Evolutionary conservation across 129 eudicot species (phyloP), one percentile per base, ranked within the genome.

Genomic region (Erigeron canadensis): DNA sequence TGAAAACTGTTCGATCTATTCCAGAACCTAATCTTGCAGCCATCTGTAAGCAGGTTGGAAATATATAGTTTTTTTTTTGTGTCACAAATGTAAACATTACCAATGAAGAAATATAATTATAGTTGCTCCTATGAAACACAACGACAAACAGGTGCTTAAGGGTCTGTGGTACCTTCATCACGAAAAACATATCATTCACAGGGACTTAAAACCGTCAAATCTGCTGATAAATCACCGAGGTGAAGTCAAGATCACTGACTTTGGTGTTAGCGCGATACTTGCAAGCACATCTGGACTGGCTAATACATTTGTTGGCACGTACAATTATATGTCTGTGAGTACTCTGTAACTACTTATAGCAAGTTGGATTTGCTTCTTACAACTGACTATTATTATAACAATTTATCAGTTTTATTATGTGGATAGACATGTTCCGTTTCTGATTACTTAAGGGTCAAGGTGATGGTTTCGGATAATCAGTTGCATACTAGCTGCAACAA

Each of bases 151-250:
- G 97, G 99, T 95, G 73, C 88, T 95, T 46, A 86, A 81, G 79
- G 99, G 99, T 70, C 79, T 95, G 85, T 76, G 86, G 89, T 90
- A 90, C 77, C 99, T 95, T 79, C 99, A 95, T 86, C 99, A 90
- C 39, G 96, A 95, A 74, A 90, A 90, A 62, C 96, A 90, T 81
- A 84, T 95, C 55, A 86, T 95, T 62, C 99, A 95, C 76, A 80
- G 99, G 84, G 99, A 95, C 66, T 68, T 95, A 54, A 95, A 95
- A 80, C 99, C 99, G 50, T 95, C 99, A 64, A 95, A 95, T 81
- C 78, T 95, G 81, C 88, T 95, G 40, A 86, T 95, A 81, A 90
- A 95, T 54, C 97, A 95, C 70, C 83, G 86, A 77, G 99, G 99
- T 37, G 97, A 95, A 77, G 96, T 88, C 64, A 95, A 95, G 84